Percentiles rank a stretch among this genome's conserved stretches.
Evolutionary conservation across 2,329 filamentous ascomycete genomes (phyloP).

Genomic region (Dothistroma pini): DNA sequence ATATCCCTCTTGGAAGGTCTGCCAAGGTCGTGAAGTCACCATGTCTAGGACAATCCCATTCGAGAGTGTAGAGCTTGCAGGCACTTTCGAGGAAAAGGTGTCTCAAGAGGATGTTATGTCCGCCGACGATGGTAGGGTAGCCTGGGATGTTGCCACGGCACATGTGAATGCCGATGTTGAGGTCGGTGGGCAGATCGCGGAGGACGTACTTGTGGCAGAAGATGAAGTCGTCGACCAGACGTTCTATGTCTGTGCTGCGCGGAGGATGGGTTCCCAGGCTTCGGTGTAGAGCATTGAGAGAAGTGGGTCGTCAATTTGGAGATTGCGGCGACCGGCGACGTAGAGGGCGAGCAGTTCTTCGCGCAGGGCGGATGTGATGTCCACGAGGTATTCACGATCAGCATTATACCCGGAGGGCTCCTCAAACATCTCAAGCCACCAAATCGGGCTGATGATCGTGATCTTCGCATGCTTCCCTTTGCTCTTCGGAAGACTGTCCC

Average conservation of each 20-base stretch:
- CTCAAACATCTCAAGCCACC: conserved; percentile 57
- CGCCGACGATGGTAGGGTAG: conserved; percentile 44
- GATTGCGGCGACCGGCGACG: conserved; percentile 43
- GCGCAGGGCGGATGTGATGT: conserved; percentile 46
- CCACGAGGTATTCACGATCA: conserved; percentile 46
- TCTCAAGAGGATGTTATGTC: conserved; percentile 44
- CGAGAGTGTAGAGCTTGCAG: conserved; percentile 33
- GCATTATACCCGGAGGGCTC: conserved; percentile 40
- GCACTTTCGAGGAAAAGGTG: conserved; percentile 32
- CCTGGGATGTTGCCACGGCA: conserved; percentile 54
- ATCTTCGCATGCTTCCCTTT: conserved; percentile 4
- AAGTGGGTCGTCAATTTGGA: conserved; percentile 47
- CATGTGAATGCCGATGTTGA: conserved; percentile 73
- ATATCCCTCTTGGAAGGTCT: conserved; percentile 43
- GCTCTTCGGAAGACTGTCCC: conserved; percentile 1
- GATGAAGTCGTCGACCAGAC: conserved; percentile 63
- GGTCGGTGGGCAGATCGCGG: conserved; percentile 56
- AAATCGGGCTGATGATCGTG: conserved; percentile 52
- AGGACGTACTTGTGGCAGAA: conserved; percentile 74
- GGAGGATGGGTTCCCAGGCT: conserved; percentile 61
- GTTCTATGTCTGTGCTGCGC: conserved; percentile 62
- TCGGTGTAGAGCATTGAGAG: conserved; percentile 63
- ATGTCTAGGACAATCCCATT: conserved; percentile 45
- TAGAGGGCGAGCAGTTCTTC: conserved; percentile 46
- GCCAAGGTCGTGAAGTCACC: conserved; percentile 46